A percentile compares a stretch with the other conserved stretches of the same genome.
Evolutionary conservation across 164 flowering plant genomes (phyloP).

Genomic region (Saururus chinensis): DNA sequence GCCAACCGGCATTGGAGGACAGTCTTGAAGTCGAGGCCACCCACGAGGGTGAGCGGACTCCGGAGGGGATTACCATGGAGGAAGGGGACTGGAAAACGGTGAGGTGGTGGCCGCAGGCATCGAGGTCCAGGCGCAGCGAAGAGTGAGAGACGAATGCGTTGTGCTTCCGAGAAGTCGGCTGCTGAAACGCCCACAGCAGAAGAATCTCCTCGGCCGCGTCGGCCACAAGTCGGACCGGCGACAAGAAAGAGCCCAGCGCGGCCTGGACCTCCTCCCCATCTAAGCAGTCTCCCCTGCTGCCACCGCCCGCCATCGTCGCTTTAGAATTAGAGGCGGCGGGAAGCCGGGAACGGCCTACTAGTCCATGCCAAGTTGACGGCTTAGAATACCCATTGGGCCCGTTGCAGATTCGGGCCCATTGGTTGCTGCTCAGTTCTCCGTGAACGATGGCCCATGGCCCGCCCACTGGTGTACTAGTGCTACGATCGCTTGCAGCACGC

Average conservation of each 20-base stretch:
- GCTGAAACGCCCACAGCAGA: slow-evolving; percentile 79
- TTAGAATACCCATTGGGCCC: no score
- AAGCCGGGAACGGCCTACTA: no score
- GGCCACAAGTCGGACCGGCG: slow-evolving; percentile 29
- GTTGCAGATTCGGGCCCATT: slow-evolving; percentile 8
- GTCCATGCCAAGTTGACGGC: no score
- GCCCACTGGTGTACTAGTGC: no score
- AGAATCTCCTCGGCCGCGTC: slow-evolving; percentile 66
- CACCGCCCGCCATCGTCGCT: background rate
- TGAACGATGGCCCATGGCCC: no score
- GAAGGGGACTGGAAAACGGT: slow-evolving; percentile 80
- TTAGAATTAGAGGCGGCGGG: no score
- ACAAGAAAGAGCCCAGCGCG: slow-evolving; percentile 37
- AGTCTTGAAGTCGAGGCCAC: no score
- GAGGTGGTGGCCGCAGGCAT: slow-evolving; percentile 77
- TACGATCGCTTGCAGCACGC: no score
- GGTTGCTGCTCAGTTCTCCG: no score
- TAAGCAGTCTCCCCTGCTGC: background rate
- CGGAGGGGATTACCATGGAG: slow-evolving; percentile 41
- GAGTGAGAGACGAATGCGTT: slow-evolving; percentile 74
- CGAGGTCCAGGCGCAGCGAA: slow-evolving; percentile 51
- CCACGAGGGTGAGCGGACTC: no score
- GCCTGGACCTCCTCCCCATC: background rate
- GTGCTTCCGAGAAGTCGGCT: slow-evolving; percentile 54
- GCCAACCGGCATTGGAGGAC: no score